Evolutionary conservation across 495 filamentous ascomycete species (phyloP).

Genomic region (Evernia prunastri): DNA sequence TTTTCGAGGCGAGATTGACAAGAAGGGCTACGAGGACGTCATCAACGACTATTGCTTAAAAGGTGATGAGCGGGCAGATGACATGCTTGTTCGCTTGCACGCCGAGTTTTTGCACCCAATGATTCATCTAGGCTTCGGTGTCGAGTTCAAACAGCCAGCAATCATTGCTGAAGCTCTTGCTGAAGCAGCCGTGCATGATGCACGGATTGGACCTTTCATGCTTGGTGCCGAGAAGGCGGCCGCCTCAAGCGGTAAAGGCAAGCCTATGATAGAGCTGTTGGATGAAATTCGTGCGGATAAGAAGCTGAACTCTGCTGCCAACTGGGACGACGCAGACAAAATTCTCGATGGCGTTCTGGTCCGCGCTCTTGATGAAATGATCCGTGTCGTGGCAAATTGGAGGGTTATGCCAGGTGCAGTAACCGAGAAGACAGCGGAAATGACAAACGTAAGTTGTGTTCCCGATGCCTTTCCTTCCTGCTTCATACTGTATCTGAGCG

Average conservation of each 20-base stretch:
- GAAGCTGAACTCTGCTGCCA: conserved; percentile 45
- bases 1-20: conserved; percentile 65
- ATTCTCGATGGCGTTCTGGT: conserved; percentile 58
- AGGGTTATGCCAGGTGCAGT: conserved; percentile 54
- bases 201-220: conserved; percentile 46
- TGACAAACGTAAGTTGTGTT: conserved; percentile 58
- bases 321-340: conserved; percentile 53
- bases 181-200: conserved; percentile 58
- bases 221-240: conserved; percentile 48
- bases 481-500: background rate
- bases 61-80: conserved; percentile 52
- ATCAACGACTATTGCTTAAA: conserved; percentile 61
- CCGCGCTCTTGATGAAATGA: conserved; percentile 56
- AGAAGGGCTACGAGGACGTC: conserved; percentile 50
- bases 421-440: conserved; percentile 64
- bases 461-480: background rate
- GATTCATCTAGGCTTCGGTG: conserved; percentile 77
- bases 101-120: conserved; percentile 67
- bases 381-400: conserved; percentile 53
- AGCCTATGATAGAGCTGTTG: conserved; percentile 51
- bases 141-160: conserved; percentile 75
- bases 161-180: conserved; percentile 77
- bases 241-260: conserved; percentile 33
- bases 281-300: conserved; percentile 50
- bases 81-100: conserved; percentile 53